A percentile compares a stretch with the other conserved stretches of the same genome.
Conservation (phyloP, 345 rosid genomes). For the Punica granatum region DNA sequence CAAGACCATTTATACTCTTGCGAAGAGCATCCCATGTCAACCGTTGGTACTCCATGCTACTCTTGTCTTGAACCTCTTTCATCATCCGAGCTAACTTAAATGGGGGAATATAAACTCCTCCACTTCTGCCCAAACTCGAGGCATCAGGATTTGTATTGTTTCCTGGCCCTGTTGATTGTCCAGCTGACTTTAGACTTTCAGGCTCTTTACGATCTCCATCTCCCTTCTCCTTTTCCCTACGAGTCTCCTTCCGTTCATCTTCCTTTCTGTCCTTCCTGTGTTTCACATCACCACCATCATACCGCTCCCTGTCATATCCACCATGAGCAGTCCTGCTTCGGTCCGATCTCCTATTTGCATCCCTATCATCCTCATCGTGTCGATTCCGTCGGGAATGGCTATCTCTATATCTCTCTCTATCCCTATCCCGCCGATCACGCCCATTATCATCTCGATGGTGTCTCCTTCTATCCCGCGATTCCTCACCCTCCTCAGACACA, state of each 20-base stretch:
- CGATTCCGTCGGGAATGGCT: constrained; percentile 17
- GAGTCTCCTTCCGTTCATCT: constrained; percentile 20
- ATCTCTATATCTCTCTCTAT: constrained; percentile 21
- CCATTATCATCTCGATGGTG: constrained; percentile 18
- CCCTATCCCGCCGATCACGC: constrained; percentile 17
- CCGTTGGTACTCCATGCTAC: constrained; percentile 75
- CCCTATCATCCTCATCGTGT: constrained; percentile 23
- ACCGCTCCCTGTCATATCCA: constrained; percentile 19
- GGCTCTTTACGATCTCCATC: constrained; percentile 20
- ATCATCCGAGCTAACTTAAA: constrained; percentile 84
- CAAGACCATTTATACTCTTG: constrained; percentile 88
- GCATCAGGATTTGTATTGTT: constrained; percentile 33
- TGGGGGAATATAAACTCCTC: constrained; percentile 91
- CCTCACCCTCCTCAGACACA: constrained; percentile 15
- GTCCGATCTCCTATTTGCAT: constrained; percentile 4
- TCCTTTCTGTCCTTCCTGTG: constrained; percentile 21
- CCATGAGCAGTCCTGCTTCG: constrained; percentile 14
- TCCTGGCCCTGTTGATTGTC: constrained; percentile 17
- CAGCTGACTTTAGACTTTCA: constrained; percentile 24
- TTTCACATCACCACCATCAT: constrained; percentile 15
- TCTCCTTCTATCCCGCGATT: constrained; percentile 23
- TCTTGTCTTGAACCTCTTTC: constrained; percentile 77
- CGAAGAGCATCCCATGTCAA: constrained; percentile 96
- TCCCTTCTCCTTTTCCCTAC: constrained; percentile 14
- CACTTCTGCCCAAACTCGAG: constrained; percentile 41